Conservation (phyloP, 805 yeast species). For the Saccharomyces paradoxus region DNA sequence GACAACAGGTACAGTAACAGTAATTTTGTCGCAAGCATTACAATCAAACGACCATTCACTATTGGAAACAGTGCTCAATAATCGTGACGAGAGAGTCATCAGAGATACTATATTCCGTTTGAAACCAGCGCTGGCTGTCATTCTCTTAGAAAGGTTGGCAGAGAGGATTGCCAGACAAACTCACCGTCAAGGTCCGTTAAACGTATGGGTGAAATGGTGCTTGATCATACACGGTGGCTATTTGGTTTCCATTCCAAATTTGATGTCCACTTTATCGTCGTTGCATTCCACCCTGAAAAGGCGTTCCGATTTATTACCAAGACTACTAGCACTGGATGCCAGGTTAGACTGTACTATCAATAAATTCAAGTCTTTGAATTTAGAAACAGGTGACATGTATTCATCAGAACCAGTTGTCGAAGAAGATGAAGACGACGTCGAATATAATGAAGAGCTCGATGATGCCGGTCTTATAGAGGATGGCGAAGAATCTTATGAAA, state of each 20-base stretch:
- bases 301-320: conserved; percentile 61
- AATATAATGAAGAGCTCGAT: conserved; percentile 59
- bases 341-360: conserved; percentile 64
- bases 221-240: conserved; percentile 76
- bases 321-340: conserved; percentile 74
- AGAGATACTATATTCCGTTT: conserved; percentile 49
- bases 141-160: conserved; percentile 51
- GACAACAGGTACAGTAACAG: conserved; percentile 70
- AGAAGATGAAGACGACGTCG: conserved; percentile 40
- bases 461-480: conserved; percentile 40
- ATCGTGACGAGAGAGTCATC: conserved; percentile 43
- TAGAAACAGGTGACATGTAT: conserved; percentile 33
- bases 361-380: conserved; percentile 49
- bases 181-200: conserved; percentile 42
- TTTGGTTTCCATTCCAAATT: conserved; percentile 37
- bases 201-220: conserved; percentile 82
- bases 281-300: conserved; percentile 58
- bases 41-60: conserved; percentile 79
- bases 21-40: conserved; percentile 81
- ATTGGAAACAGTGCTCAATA: conserved; percentile 69
- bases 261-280: conserved; percentile 49
- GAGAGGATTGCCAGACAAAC: conserved; percentile 53
- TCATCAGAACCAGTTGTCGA: conserved; percentile 31
- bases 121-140: conserved; percentile 45
- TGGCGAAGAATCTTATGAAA: conserved; percentile 36